Evolutionary conservation across 2,329 filamentous ascomycete species (phyloP).

Genomic region (Pseudogymnoascus sp.): DNA sequence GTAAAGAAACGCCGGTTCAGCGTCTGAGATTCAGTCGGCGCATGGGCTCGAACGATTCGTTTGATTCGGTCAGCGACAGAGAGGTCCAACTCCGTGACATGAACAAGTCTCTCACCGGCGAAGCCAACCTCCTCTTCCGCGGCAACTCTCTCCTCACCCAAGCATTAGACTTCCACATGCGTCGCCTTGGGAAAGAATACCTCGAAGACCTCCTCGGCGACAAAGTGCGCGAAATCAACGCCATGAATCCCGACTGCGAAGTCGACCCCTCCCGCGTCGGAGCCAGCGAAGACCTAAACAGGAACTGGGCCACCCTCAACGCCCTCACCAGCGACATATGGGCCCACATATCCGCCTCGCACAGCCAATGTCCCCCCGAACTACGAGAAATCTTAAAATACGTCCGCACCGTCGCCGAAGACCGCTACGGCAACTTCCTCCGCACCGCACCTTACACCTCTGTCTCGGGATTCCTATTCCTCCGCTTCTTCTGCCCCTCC

Average conservation of each 20-base stretch:
- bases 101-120: constrained; percentile 69
- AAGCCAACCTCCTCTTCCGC: constrained; percentile 90
- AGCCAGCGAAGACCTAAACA: constrained; percentile 60
- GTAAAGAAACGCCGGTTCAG: constrained; percentile 70
- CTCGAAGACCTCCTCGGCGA: constrained; percentile 79
- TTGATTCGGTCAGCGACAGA: constrained; percentile 53
- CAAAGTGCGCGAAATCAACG: constrained; percentile 81
- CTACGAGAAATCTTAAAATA: constrained; percentile 81
- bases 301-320: constrained; percentile 74
- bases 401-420: constrained; percentile 83
- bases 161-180: constrained; percentile 91
- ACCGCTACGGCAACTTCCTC: constrained; percentile 87
- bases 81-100: constrained; percentile 68
- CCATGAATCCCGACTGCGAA: constrained; percentile 84
- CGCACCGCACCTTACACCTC: constrained; percentile 87
- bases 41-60: constrained; percentile 61
- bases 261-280: constrained; percentile 79
- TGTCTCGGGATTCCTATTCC: constrained; percentile 87
- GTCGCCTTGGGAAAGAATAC: constrained; percentile 84
- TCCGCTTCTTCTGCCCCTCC: constrained; percentile 93
- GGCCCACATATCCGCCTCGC: constrained; percentile 72
- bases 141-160: constrained; percentile 93
- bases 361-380: constrained; percentile 67
- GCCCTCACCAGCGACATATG: constrained; percentile 73
- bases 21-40: constrained; percentile 63